phyloP scores from a whole-genome alignment of 1,139 yeast species.

The Eremothecium gossypii region DNA sequence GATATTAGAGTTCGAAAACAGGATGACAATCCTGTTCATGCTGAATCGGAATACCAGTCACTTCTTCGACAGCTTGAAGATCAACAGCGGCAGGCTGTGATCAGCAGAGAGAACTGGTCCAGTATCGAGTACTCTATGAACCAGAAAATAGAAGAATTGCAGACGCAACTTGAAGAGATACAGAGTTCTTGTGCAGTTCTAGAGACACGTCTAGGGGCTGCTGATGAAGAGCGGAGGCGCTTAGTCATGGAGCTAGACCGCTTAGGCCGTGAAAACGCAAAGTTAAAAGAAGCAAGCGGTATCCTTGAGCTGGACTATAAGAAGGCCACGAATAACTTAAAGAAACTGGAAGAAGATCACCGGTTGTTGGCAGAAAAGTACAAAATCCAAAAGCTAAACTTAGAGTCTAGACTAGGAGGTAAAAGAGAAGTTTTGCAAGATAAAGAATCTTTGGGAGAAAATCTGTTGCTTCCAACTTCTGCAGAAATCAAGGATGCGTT shows the following conservation, averaged over 20 bases:
- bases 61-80: constrained; percentile 52
- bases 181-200: constrained; percentile 1
- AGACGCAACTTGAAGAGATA: constrained; percentile 15
- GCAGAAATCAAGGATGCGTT: neutral
- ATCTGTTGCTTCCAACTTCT: neutral
- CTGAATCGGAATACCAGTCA: constrained; percentile 37
- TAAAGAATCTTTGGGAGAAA: neutral
- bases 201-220: constrained; percentile 2
- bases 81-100: constrained; percentile 22
- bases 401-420: constrained; percentile 8
- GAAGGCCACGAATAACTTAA: constrained; percentile 10
- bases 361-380: constrained; percentile 21
- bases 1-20: too few species aligned
- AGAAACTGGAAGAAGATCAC: constrained; percentile 21
- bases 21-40: constrained; percentile 13
- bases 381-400: constrained; percentile 20
- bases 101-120: constrained; percentile 61
- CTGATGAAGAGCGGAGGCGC: neutral
- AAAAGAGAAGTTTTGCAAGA: neutral
- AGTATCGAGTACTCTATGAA: constrained; percentile 47
- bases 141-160: constrained; percentile 39
- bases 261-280: constrained; percentile 1
- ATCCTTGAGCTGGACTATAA: constrained; percentile 12
- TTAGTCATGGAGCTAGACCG: neutral
- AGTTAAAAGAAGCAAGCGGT: constrained; percentile 5